Base-by-base conservation (phyloP, 2,329 filamentous ascomycete genomes). In the Aspergillus pseudotamarii region DNA sequence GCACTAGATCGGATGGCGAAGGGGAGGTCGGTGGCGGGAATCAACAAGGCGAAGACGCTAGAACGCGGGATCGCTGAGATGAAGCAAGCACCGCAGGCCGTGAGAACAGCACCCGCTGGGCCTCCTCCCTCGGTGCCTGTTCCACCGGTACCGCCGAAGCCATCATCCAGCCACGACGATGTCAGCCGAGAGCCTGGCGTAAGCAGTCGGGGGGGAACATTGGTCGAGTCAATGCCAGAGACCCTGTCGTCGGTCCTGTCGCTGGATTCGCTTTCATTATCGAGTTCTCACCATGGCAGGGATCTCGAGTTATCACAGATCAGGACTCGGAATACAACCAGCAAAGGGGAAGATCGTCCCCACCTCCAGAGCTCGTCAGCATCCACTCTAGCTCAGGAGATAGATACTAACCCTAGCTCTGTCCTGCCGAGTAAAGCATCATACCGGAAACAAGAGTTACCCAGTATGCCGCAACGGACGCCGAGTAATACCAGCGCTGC, bases 1-100 rank as follows among this genome's bases (percentile, higher is more conserved):
- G 88, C 88, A 3, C 81, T 91, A 12, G 86, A 89, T 51, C 81
- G 83, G 60, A 76, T 71, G 36, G 63, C 68, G 10, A 68, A 71
- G 58, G 69, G 68, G 16, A 65, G 69, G 26, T 86, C 65, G 2
- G 57, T 70, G 26, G 69, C 71, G 68, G 68, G 69, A 32, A 66
- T 70, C 32, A 75, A 75, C 57, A 72, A 72, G 59, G 68, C 67
- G 26, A 71, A 68, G 41, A 68, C 75, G 1, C 67, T 69, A 1
- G 67, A 69, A n/a, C 53, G 50, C 4, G 55, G 50, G 19, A 56
- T 45, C 46, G 57, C 23, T 23, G 58, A 45, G 51, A 59, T 43
- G 60, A 36, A 57, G 58, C 58, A 59, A 36, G 34, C 58, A 2
- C 54, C 58, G 23, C 48, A 36, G 19, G 48, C 58, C 9, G 48